Conservation (phyloP, 139 green algal genomes). For the Spirogloea muscicola region DNA sequence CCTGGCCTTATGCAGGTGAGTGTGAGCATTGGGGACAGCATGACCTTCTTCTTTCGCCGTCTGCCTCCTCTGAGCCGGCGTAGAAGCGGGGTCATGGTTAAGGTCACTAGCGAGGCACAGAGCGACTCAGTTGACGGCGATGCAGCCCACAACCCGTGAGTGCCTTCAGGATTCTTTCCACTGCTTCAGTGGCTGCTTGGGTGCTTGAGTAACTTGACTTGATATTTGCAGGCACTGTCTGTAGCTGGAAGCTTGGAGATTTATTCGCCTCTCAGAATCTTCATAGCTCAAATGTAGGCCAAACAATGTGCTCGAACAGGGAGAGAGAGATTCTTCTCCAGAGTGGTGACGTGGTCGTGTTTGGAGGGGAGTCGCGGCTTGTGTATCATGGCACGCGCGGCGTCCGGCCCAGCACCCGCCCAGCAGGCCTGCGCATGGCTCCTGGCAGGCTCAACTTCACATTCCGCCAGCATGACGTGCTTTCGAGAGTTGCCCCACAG, state of each 20-base stretch:
- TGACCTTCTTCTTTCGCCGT: slow-evolving; percentile 30
- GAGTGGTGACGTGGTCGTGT: slow-evolving; percentile 32
- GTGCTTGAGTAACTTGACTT: too few species aligned
- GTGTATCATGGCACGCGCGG: slow-evolving; percentile 22
- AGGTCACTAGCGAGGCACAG: not conserved
- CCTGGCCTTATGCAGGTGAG: too few species aligned
- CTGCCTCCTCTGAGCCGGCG: slow-evolving; percentile 24
- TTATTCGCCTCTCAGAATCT: too few species aligned
- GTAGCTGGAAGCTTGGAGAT: too few species aligned
- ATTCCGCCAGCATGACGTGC: slow-evolving; percentile 12
- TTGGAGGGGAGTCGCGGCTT: slow-evolving; percentile 25
- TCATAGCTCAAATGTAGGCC: too few species aligned
- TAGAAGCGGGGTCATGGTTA: slow-evolving; percentile 12
- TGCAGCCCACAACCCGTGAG: slow-evolving; percentile 22
- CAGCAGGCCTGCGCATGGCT: slow-evolving; percentile 20
- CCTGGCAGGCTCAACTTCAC: slow-evolving; percentile 32
- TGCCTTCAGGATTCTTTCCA: not conserved
- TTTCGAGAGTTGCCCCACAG: too few species aligned
- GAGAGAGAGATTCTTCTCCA: slow-evolving; percentile 2
- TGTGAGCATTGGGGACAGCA: slow-evolving; percentile 25
- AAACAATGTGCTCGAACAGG: too few species aligned
- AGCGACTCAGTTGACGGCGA: not conserved
- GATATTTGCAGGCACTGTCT: too few species aligned
- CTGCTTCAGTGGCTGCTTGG: not conserved
- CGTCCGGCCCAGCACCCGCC: not conserved